Percentiles rank a stretch among this genome's conserved stretches.
Conservation (phyloP, 2,329 filamentous ascomycete genomes). For the Curvularia spicifera region DNA sequence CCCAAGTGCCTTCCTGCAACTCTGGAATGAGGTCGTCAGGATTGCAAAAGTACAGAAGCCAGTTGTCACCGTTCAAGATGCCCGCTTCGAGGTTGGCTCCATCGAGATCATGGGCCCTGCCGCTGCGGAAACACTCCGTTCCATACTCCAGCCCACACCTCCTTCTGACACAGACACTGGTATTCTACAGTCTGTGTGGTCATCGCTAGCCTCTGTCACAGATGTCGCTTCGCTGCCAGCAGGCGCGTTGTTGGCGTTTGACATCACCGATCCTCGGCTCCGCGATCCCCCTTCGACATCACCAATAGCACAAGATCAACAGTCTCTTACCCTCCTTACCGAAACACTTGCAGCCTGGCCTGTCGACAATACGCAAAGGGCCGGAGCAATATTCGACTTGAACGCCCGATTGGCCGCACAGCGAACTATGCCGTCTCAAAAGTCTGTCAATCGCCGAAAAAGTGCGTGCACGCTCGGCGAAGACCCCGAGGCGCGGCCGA, state of each 20-base stretch:
- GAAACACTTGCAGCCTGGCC: conserved; percentile 72
- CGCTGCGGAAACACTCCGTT: conserved; percentile 77
- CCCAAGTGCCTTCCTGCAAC: conserved; percentile 76
- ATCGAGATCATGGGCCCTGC: conserved; percentile 75
- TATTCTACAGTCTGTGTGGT: conserved; percentile 47
- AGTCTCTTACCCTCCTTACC: conserved; percentile 55
- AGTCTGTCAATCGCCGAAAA: conserved; percentile 79
- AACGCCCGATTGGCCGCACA: conserved; percentile 69
- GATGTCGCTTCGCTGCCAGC: conserved; percentile 69
- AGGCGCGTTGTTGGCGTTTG: conserved; percentile 74
- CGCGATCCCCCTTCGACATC: conserved; percentile 71
- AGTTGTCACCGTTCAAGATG: conserved; percentile 68
- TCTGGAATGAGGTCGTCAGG: conserved; percentile 68
- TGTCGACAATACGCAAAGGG: conserved; percentile 60
- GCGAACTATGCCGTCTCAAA: conserved; percentile 73
- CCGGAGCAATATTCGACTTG: conserved; percentile 70
- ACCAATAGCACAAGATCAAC: conserved; percentile 37
- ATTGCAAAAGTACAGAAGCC: conserved; percentile 67
- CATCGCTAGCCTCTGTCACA: conserved; percentile 37
- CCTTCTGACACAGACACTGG: conserved; percentile 27
- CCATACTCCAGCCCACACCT: conserved; percentile 64
- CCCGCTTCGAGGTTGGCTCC: conserved; percentile 75
- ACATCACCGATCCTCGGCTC: conserved; percentile 79
- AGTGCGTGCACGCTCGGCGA: conserved; percentile 67
- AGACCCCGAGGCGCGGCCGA: conserved; percentile 61